Conservation (phyloP, 176 grass and related monocot genomes). For the Guadua angustifolia region DNA sequence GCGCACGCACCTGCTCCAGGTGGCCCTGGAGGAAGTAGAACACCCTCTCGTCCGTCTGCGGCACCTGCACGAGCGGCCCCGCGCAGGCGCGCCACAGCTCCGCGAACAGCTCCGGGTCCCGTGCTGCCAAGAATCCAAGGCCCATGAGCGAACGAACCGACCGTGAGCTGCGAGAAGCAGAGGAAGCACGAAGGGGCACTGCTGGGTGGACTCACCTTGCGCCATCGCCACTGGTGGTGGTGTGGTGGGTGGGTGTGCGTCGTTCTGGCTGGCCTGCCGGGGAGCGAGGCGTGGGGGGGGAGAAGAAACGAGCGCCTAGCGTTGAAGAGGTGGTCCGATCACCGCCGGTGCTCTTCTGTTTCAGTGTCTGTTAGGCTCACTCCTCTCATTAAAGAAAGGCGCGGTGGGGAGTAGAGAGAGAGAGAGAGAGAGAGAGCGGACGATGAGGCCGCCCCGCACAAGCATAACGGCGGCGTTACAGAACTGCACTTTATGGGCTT, state of each 20-base stretch:
- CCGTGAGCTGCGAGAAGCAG: not conserved
- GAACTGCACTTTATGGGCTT: constrained; percentile 31
- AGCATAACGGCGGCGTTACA: constrained; percentile 58
- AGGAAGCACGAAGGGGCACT: not conserved
- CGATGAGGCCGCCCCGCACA: not conserved
- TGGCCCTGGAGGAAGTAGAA: constrained; percentile 99
- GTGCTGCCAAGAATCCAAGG: not conserved
- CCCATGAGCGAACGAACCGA: not conserved
- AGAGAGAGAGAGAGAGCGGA: not conserved
- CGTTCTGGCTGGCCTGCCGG: not conserved
- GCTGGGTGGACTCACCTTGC: constrained; percentile 42
- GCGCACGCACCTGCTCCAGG: constrained; percentile 71
- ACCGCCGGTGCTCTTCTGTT: constrained; percentile 41
- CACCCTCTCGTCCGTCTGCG: constrained; percentile 68
- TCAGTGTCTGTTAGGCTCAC: constrained; percentile 43
- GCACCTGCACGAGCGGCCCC: constrained; percentile 87
- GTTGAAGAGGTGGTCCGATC: constrained; percentile 31
- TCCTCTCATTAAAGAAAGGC: constrained; percentile 51
- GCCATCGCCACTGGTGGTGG: constrained; percentile 45
- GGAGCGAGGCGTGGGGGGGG: not conserved
- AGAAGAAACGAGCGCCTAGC: not conserved
- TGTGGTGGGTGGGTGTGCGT: not conserved
- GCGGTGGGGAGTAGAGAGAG: constrained; percentile 20
- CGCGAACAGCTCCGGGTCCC: constrained; percentile 57
- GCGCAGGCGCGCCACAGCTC: constrained; percentile 94